Evolutionary conservation across 1,139 yeast genomes (phyloP).

Genomic region (Kodamaea suecica): DNA sequence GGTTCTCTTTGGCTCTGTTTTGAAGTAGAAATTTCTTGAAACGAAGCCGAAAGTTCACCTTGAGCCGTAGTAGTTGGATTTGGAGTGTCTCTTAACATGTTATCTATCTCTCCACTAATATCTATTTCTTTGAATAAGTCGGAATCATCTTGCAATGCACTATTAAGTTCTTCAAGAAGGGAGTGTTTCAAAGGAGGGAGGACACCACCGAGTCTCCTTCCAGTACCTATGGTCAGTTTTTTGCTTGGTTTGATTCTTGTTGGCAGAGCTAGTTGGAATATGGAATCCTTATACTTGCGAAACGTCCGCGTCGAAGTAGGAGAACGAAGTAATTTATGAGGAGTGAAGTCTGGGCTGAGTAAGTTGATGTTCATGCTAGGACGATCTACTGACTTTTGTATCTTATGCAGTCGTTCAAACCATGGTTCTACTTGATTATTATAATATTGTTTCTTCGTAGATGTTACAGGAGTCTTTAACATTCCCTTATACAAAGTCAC

Average conservation of each 20-base stretch:
- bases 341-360: conserved; percentile 12
- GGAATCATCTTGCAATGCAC: conserved; percentile 1
- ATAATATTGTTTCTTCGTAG: conserved; percentile 6
- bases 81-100: background rate
- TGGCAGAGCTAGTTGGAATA: conserved; percentile 9
- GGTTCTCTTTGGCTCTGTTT: too few species aligned
- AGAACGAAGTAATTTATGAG: conserved; percentile 8
- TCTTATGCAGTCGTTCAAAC: conserved; percentile 5
- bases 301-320: conserved; percentile 1
- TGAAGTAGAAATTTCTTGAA: too few species aligned
- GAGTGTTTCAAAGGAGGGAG: conserved; percentile 10
- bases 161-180: conserved; percentile 6
- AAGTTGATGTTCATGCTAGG: conserved; percentile 1
- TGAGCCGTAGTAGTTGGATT: too few species aligned
- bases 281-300: conserved; percentile 8
- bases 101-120: conserved; percentile 3
- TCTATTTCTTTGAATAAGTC: conserved; percentile 9
- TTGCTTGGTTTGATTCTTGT: conserved; percentile 8
- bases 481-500: conserved; percentile 7
- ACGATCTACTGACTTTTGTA: conserved; percentile 9
- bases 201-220: conserved; percentile 8
- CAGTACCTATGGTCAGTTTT: conserved; percentile 13
- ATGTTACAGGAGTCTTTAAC: conserved; percentile 10
- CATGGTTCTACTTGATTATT: background rate
- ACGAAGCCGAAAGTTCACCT: too few species aligned